Evolutionary conservation across 306 rosid genomes (phyloP), one percentile per base, ranked within the genome.

Genomic region (Abrus precatorius): DNA sequence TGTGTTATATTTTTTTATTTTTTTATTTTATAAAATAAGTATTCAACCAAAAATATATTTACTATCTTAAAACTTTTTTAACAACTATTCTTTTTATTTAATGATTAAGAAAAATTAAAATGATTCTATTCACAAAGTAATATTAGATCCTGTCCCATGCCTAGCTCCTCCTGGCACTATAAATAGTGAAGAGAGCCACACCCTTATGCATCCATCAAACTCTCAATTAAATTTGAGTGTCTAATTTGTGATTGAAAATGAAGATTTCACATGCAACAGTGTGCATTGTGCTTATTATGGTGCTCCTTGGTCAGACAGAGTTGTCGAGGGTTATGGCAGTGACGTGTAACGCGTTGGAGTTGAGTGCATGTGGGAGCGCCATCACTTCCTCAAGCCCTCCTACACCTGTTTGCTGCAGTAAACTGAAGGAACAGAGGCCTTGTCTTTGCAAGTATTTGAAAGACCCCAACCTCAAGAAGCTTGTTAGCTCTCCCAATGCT

Each of bases 401-500:
- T 6, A 50, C 91, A 1, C 28, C 80, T 7, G 49, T 44, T 1
- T 90, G 94, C 38, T 90, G 94, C 72, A 68, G 74, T 9, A 88
- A 86, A 71, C 49, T 88, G 44, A 88, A 77, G 80, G 85, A 90
- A 60, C 91, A 88, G 56, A 86, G 82, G 80, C 86, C 90, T 61
- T 87, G 93, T 80, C 90, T 90, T 78, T 90, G 93, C 83, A 72
- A 83, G 34, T 87, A 88, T 55, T 34, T 86, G 82, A 88, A 84
- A 78, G 72, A 90, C 57, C 91, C 93, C 1, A 88, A 62, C 52
- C 90, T 90, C 54, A 85, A 88, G 75, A 84, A 29, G 84, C 72
- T 88, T 47, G 87, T 88, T 75, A 88, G 43, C 76, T 90, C 90
- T 79, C 91, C 90, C 28, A 90, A 86, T 82, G 91, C 90, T 32